phyloP scores from a whole-genome alignment of 805 yeast species.

The Suhomyces pyralidae region DNA sequence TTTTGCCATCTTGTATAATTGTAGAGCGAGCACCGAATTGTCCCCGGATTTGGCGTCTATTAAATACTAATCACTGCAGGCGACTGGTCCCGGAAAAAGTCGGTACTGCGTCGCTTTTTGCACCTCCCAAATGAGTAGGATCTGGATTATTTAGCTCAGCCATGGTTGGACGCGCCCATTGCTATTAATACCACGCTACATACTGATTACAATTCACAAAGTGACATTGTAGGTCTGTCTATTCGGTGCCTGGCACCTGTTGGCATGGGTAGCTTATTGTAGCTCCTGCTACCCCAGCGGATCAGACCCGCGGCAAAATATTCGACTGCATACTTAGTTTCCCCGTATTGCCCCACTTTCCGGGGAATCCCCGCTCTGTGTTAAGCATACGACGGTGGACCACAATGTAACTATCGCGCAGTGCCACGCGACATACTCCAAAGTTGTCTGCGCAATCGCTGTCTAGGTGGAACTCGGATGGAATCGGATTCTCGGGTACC shows the following conservation, averaged over 20 bases:
- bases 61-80: not conserved
- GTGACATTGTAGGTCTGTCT: not conserved
- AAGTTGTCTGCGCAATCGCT: not conserved
- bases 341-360: not conserved
- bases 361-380: not conserved
- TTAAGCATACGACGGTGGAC: not conserved
- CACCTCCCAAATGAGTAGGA: not conserved
- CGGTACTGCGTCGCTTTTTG: not conserved
- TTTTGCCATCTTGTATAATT: conserved; percentile 34
- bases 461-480: not conserved
- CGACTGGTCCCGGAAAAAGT: not conserved
- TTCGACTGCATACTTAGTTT: not conserved
- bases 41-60: not conserved
- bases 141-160: not conserved
- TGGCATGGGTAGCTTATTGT: not conserved
- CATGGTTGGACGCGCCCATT: not conserved
- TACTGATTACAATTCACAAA: not conserved
- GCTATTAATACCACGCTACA: not conserved
- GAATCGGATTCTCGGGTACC: not conserved
- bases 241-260: not conserved
- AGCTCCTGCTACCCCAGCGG: not conserved
- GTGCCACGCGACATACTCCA: not conserved
- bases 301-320: not conserved
- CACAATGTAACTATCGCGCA: not conserved
- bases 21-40: not conserved